Evolutionary conservation across 2,329 filamentous ascomycete genomes (phyloP).

Genomic region (Exserohilum rostratum): DNA sequence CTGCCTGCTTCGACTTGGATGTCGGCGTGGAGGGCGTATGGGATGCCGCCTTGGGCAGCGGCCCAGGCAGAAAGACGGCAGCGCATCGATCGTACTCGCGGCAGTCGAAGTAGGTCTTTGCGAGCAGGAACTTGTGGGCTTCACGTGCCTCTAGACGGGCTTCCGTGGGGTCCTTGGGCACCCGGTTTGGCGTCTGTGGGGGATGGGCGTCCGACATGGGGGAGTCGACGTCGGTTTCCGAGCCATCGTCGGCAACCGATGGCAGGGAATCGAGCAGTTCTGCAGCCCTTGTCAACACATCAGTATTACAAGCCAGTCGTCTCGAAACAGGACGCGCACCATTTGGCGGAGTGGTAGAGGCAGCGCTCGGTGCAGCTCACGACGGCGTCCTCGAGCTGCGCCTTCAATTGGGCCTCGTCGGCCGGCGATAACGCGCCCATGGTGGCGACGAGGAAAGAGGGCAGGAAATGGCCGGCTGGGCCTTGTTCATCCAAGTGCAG

Average conservation of each 20-base stretch:
- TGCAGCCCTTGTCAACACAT: conserved; percentile 72
- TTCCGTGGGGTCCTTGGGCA: conserved; percentile 71
- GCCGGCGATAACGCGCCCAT: conserved; percentile 45
- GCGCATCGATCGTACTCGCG: conserved; percentile 94
- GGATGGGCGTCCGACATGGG: conserved; percentile 62
- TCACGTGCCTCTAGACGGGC: conserved; percentile 78
- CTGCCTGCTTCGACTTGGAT: conserved; percentile 42
- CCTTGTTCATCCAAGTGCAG: not conserved
- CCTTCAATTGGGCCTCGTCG: conserved; percentile 66
- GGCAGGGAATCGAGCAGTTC: conserved; percentile 88
- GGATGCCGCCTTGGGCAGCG: conserved; percentile 72
- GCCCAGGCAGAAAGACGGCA: conserved; percentile 82
- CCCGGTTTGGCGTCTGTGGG: conserved; percentile 52
- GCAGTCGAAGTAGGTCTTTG: conserved; percentile 94
- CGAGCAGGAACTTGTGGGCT: conserved; percentile 81
- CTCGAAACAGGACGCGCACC: conserved; percentile 59
- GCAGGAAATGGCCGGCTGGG: not conserved
- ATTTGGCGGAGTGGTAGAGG: conserved; percentile 95
- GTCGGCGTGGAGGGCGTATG: conserved; percentile 51
- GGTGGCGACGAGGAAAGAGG: not conserved
- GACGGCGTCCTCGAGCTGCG: conserved; percentile 81
- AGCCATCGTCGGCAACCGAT: conserved; percentile 60
- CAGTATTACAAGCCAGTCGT: conserved; percentile 20
- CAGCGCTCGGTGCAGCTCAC: conserved; percentile 93
- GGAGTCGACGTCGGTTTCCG: conserved; percentile 65